Evolutionary conservation across 345 rosid genomes (phyloP).

Genomic region (Erysimum cheiranthoides): DNA sequence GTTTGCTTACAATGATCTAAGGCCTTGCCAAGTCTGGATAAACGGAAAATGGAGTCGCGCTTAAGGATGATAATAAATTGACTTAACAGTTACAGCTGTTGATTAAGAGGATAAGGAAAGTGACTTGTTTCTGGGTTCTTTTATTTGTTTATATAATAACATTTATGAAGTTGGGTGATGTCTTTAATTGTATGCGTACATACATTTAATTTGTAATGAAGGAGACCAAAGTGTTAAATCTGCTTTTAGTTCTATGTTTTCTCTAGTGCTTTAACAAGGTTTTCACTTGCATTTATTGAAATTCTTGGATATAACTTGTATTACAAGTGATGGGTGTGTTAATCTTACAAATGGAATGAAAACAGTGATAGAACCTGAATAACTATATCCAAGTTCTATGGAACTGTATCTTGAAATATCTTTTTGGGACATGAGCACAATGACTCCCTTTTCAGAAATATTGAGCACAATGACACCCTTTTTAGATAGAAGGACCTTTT

Average conservation of each 20-base stretch:
- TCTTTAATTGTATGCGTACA: neutral
- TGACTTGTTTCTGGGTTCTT: neutral
- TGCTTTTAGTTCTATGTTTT: neutral
- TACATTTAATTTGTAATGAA: neutral
- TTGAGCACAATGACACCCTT: no score
- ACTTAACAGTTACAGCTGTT: neutral
- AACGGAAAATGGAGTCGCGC: conserved; percentile 48
- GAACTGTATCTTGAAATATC: neutral
- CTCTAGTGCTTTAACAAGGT: neutral
- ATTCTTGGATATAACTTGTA: neutral
- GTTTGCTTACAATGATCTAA: conserved; percentile 50
- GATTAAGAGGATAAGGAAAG: neutral
- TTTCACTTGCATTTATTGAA: neutral
- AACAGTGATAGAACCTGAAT: neutral
- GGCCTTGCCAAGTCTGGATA: conserved; percentile 62
- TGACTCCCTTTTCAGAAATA: no score
- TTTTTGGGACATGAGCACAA: no score
- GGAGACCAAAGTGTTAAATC: neutral
- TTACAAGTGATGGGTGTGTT: neutral
- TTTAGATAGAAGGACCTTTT: no score
- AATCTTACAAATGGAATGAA: neutral
- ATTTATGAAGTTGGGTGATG: neutral
- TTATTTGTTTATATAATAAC: neutral
- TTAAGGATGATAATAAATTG: neutral
- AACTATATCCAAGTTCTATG: neutral